These are phyloP conservation scores for Basidiobolus meristosporus DNA, from an alignment of 371 early-diverging fungal species.

Conservation along the genomic window DNA sequence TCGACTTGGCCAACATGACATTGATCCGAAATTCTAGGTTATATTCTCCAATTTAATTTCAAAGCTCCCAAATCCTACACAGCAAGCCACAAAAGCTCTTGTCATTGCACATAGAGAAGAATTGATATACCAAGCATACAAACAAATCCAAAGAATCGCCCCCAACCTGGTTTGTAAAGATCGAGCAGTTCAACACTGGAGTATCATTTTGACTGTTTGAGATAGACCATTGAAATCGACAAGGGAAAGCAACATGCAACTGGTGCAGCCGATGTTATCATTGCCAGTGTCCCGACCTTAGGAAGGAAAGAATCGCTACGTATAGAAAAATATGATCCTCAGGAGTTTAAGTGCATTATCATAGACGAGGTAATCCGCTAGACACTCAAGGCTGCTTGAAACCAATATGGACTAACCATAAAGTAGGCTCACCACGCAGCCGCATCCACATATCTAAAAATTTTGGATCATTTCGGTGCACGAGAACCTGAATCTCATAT, in stretches of 20 bases:
- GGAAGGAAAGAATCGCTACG: conserved; percentile 25
- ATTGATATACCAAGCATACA: conserved; percentile 56
- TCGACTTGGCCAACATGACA: neutral
- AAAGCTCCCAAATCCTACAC: conserved; percentile 32
- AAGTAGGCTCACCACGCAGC: conserved; percentile 76
- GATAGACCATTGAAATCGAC: conserved; percentile 35
- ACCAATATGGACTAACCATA: neutral
- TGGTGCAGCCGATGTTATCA: conserved; percentile 40
- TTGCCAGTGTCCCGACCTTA: conserved; percentile 63
- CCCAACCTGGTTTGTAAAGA: conserved; percentile 39
- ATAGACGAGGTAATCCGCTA: conserved; percentile 58
- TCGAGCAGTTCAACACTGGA: too few relatives aligned
- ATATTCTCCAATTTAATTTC: conserved; percentile 69
- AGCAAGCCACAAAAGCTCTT: conserved; percentile 48
- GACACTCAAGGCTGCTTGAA: neutral
- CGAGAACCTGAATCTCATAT: conserved; percentile 19
- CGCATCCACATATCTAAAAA: conserved; percentile 43
- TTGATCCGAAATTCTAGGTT: conserved; percentile 16
- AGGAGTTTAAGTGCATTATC: conserved; percentile 63
- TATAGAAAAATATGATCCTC: conserved; percentile 43
- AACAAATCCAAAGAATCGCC: conserved; percentile 30
- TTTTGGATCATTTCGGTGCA: conserved; percentile 51
- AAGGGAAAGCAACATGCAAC: conserved; percentile 32
- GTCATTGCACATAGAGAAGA: conserved; percentile 79
- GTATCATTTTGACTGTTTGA: neutral